Base-by-base conservation (phyloP, 805 yeast species). In the Candida coleopterorum region DNA sequence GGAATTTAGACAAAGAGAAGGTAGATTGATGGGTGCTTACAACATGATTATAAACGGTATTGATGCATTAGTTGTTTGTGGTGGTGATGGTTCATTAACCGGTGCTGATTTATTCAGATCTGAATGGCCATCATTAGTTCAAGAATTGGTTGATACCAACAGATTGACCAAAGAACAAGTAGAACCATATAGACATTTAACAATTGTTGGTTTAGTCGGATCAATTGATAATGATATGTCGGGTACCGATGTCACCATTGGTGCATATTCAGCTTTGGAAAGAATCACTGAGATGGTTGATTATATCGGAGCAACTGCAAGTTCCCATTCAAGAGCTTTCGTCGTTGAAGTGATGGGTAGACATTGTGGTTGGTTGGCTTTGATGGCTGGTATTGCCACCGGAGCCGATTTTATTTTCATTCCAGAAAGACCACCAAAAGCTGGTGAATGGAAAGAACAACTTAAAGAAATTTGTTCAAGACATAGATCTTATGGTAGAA, bases 311-410 rank as follows among this genome's bases (percentile, higher is more conserved):
- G 87, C 89, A 17, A 84, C 94, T 17, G 94, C 94, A 17, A 74
- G 75, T 35, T 82, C 89, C 1, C 94, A 84, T 57, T 81, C 87
- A 21, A 67, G 94, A 55, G 93, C 90, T 4, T 84, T 84, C 52
- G 85, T 84, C 27, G 79, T 84, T 28, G 94, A 84, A 63, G 94
- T 84, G 14, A 84, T 84, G 94, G 94, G 94, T 42, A 72, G 94
- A 60, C 88, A 84, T 57, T 84, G 94, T 67, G 94, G 94, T 44
- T 84, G 94, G 94, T 69, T 84, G 44, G 90, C 85, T 1, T 64
- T 84, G 43, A 77, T 82, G 83, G 79, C 90, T 12, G 94, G 93
- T 45, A 70, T 84, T 41, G 75, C 87, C 10, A 78, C 87, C 11
- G 77, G 88, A 45, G 90, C 94, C 2, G 94, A 84, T 58, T 84